phyloP scores from a whole-genome alignment of 768 basidiomycete genomes.

The Coprinellus micaceus region DNA sequence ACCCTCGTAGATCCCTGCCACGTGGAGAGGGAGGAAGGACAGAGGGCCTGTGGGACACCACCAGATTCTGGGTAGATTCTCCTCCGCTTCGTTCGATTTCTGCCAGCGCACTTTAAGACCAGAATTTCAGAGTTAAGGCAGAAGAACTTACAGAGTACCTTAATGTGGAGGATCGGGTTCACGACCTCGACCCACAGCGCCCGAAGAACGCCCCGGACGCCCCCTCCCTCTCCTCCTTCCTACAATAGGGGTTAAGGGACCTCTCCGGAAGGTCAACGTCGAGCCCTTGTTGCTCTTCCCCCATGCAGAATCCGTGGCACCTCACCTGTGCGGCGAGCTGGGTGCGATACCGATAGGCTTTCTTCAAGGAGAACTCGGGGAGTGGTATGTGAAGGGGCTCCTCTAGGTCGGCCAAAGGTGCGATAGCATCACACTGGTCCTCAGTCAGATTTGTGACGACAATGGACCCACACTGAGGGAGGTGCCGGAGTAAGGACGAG shows the following conservation, averaged over 20 bases:
- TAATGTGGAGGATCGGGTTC: conserved; percentile 3
- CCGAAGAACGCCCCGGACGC: too few relatives aligned
- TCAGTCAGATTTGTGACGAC: conserved; percentile 4
- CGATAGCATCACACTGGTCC: conserved; percentile 8
- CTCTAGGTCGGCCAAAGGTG: neutral
- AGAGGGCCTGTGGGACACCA: conserved; percentile 6
- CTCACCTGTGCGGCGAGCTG: neutral
- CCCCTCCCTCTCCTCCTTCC: too few relatives aligned
- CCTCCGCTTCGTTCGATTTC: too few relatives aligned
- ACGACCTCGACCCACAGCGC: too few relatives aligned
- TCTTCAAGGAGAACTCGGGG: neutral
- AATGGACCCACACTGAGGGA: conserved; percentile 1
- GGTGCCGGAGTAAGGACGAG: neutral
- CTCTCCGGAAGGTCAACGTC: too few relatives aligned
- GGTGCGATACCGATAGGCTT: neutral
- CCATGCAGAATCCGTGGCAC: too few relatives aligned
- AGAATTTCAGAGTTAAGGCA: too few relatives aligned
- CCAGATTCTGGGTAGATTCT: neutral
- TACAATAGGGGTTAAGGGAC: too few relatives aligned
- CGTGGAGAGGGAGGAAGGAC: conserved; percentile 6
- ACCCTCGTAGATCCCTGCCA: neutral
- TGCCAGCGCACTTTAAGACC: neutral
- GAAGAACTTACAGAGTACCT: conserved; percentile 1
- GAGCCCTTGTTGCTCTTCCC: too few relatives aligned
- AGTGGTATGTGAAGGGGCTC: conserved; percentile 7